Base-by-base conservation (phyloP, 139 green algal genomes). In the Medakamo hakoo region DNA sequence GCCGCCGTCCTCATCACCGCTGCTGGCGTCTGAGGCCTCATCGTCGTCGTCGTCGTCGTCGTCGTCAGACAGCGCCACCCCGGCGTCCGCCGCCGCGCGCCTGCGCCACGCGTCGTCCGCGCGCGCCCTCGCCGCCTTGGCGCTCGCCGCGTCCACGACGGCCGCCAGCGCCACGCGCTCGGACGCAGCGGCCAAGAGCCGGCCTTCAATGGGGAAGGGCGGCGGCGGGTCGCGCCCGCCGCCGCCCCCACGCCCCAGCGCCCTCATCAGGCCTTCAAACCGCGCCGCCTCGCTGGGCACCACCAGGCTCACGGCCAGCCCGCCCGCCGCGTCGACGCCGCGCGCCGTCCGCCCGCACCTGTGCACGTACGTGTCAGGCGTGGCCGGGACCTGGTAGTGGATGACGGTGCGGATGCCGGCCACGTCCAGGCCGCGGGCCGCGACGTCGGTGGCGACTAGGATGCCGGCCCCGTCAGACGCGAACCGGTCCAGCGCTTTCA, bases 381-480 rank as follows among this genome's bases (percentile, higher is more conserved):
- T 82, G 3, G 86, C 80, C 0, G 92, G 88, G 63, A 98, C 63
- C 78, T 99, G 92, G 82, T 97, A 97, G 79, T 99, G 93, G 3
- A 86, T 58, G 27, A 94, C 86, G 60, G 73, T 78, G 31, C 67
- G 61, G 20, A 93, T 84, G 16, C 79, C 80, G 21, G 80, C 71
- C 32, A 98, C 79, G 72, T 98, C 92, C 25, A 97, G 74, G 5
- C 93, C 93, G 2, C 93, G 72, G 0, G 93, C 92, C 2, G 93
- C 93, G 27, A 99, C 93, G 69, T 99, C 93, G 0, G 88, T 96
- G 16, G 91, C 90, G 27, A 99, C 81, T 60, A 99, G 75, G 28
- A 96, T 77, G 3, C 70, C 80, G 24, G 86, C 70, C 1, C 55
- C n/a, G 30, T 84, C 55, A 1, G 31, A 27, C n/a, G 76, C 78